Base-by-base conservation (phyloP, 108 stramenopile species). In the Skeletonema costatum region DNA sequence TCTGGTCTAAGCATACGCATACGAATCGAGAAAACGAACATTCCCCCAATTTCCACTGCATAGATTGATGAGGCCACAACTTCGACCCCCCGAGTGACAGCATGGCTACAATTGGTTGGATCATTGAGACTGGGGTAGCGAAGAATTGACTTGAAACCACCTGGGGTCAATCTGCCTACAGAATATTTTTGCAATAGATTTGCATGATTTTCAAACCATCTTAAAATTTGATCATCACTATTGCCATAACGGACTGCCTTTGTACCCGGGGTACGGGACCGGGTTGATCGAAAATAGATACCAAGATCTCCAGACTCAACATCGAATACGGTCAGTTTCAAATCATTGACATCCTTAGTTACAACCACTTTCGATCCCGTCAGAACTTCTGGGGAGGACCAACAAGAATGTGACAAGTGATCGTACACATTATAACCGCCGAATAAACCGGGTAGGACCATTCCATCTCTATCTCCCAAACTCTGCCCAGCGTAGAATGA, bases 1-100 rank as follows among this genome's bases (percentile, higher is more conserved):
- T 84, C 80, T 33, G 74, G 75, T 30, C 65, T 70, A 32, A 90
- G 39, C 12, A 90, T 53, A 31, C 87, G 85, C 14, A 90, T 65
- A 3, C 87, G 83, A 66, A 90, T 82, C 10, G 79, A 81, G 48
- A 80, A 86, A 4, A 88, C 64, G 36, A 84, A 86, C 16, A 64
- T 73, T 42, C 67, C 67, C 14, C 60, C 56, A 6, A 33, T 6
- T 13, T 69, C 75, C 5, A 73, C 78, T 1, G 63, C 71, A 68
- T 68, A 84, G 29, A 83, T 73, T 12, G 85, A 68, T 13, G 87
- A 87, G 31, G 82, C 87, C 63, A 89, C 65, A 38, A 87, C 80
- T 58, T 89, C 89, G 9, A 89, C 65, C 4, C 89, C 89, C 30
- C 79, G 51, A 2, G 89, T 87, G 8, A 89, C 87, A 60, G 86